A percentile compares a stretch with the other conserved stretches of the same genome.
phyloP scores from a whole-genome alignment of 2,329 filamentous ascomycete species.

The Clonostachys chloroleuca region DNA sequence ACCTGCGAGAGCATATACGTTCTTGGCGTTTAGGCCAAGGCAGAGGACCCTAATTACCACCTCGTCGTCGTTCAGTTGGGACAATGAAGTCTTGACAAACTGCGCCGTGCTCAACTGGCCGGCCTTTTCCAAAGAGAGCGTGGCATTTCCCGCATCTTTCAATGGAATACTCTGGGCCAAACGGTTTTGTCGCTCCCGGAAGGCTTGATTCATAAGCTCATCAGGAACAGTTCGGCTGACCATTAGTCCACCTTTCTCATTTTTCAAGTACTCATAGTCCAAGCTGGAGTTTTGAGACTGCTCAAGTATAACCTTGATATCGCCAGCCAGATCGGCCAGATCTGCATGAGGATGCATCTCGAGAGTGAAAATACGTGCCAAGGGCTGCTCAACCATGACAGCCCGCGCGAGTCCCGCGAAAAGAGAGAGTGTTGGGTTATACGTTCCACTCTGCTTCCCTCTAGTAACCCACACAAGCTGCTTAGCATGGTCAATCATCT shows the following conservation, averaged over 20 bases:
- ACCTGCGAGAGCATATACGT: conserved; percentile 15
- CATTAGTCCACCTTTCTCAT: not conserved
- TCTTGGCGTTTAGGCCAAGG: conserved; percentile 11
- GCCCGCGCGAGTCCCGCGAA: conserved; percentile 1
- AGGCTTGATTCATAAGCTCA: not conserved
- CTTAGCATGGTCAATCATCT: too few species aligned
- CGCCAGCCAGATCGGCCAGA: not conserved
- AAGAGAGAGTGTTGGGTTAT: not conserved
- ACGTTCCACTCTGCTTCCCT: too few species aligned
- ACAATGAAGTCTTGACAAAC: not conserved
- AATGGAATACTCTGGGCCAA: not conserved
- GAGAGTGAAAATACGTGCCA: not conserved
- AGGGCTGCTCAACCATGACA: conserved; percentile 4
- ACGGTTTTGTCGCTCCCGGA: not conserved
- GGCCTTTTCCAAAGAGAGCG: not conserved
- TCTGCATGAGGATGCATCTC: not conserved
- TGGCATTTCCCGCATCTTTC: not conserved
- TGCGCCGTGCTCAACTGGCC: not conserved
- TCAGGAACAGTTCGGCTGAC: conserved; percentile 1
- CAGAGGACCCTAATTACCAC: conserved; percentile 19
- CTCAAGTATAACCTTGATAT: not conserved
- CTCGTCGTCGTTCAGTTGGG: too few species aligned
- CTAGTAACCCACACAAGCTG: too few species aligned
- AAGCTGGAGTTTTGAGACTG: not conserved
- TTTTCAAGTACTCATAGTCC: conserved; percentile 3